These are phyloP conservation scores for Daedaleopsis sinensis DNA, from an alignment of 768 basidiomycete species.

Conservation along the genomic window DNA sequence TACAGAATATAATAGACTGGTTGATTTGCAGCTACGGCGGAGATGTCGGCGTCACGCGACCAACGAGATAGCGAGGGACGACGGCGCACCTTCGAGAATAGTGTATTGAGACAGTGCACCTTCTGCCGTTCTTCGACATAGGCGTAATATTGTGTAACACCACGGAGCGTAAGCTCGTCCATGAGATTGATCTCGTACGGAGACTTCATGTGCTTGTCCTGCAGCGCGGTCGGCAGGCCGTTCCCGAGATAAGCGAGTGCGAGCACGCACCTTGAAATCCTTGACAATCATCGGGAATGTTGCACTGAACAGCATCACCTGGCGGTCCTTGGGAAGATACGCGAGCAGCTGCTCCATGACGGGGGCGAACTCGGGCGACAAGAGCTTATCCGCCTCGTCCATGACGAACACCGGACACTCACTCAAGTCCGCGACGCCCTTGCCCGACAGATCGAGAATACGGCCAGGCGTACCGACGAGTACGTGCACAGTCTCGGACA, in stretches of 20 bases:
- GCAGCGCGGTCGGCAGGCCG: conserved; percentile 8
- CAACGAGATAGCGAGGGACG: neutral
- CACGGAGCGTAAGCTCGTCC: conserved; percentile 98
- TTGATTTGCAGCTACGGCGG: conserved; percentile 92
- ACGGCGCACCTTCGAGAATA: conserved; percentile 88
- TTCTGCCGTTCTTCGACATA: conserved; percentile 99
- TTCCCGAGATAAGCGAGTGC: neutral
- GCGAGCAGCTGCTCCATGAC: conserved; percentile 96
- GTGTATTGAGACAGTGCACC: conserved; percentile 98
- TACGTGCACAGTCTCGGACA: conserved; percentile 90
- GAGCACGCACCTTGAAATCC: conserved; percentile 84
- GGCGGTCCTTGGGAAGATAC: conserved; percentile 81
- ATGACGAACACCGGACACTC: conserved; percentile 97
- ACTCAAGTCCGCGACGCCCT: conserved; percentile 90
- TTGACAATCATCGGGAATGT: conserved; percentile 99
- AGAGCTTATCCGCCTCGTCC: conserved; percentile 99
- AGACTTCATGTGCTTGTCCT: conserved; percentile 96
- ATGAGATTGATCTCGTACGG: conserved; percentile 99
- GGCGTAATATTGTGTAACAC: conserved; percentile 99
- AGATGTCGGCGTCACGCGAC: conserved; percentile 3
- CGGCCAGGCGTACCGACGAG: conserved; percentile 97
- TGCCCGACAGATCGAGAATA: conserved; percentile 92
- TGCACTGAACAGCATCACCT: conserved; percentile 99
- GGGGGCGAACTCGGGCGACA: conserved; percentile 96
- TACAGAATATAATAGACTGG: conserved; percentile 99